Conservation (phyloP, 2,329 filamentous ascomycete genomes). For the Aspergillus cejpii region DNA sequence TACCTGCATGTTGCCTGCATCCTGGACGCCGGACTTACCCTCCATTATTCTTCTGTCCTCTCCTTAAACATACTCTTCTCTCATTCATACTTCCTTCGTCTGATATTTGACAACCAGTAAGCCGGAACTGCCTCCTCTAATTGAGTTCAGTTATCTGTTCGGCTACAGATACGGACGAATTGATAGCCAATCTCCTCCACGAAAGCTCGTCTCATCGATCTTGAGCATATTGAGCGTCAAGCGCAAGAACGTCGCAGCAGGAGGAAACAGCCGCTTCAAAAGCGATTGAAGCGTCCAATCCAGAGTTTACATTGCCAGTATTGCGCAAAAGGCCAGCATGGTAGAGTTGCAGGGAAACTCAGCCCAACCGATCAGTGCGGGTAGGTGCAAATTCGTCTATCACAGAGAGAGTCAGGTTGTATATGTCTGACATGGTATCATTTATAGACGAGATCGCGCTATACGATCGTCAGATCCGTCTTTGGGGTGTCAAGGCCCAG, state of each 20-base stretch:
- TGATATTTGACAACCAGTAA: not conserved
- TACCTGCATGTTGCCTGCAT: not conserved
- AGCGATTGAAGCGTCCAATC: not conserved
- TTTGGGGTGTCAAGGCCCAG: constrained; percentile 95
- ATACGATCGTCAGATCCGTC: constrained; percentile 92
- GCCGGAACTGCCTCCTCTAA: not conserved
- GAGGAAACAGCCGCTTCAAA: not conserved
- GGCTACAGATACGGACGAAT: too few relatives aligned
- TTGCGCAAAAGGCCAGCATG: not conserved
- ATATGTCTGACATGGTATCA: constrained; percentile 4
- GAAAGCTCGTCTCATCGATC: too few relatives aligned
- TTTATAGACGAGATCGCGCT: constrained; percentile 82
- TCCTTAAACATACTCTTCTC: not conserved
- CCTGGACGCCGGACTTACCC: not conserved
- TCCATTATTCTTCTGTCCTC: not conserved
- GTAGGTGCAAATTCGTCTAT: constrained; percentile 13
- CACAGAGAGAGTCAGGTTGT: not conserved
- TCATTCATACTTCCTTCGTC: not conserved
- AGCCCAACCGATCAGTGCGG: constrained; percentile 30
- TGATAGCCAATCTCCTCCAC: too few relatives aligned
- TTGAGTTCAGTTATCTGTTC: not conserved
- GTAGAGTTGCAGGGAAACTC: constrained; percentile 23
- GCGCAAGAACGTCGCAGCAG: too few relatives aligned
- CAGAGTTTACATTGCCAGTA: not conserved
- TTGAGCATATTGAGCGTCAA: too few relatives aligned